Base-by-base conservation (phyloP, 768 basidiomycete species). In the Postia placenta region DNA sequence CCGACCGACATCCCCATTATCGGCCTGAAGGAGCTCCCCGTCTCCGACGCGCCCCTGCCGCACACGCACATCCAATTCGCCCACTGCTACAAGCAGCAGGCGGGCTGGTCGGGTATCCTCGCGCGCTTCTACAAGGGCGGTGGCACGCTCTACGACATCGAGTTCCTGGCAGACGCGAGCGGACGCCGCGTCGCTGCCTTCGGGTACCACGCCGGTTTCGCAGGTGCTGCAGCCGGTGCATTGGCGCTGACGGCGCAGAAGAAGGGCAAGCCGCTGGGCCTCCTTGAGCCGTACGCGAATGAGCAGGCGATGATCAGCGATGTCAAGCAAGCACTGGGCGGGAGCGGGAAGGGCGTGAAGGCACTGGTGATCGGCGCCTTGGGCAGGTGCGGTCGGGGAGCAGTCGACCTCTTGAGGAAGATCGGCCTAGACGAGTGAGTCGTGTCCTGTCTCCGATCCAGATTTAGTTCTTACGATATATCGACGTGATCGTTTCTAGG, bases 1-100 rank as follows among this genome's bases (percentile, higher is more conserved):
- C 91, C 92, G 0, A 67, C 65, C 20, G 67, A 79, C 37, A 69
- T 82, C 27, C 85, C 87, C 37, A 94, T 99, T 67, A 84, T 97
- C 59, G 96, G 96, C 4, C 76, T 99, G 66, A 99, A 99, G 73
- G 96, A 98, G 63, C 81, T 98, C n/a, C 82, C 87, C 20, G 80
- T 71, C 47, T 94, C 92, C 36, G 75, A 79, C 40, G 82, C 83
- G 27, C 87, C 95, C 19, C 72, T 99, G 15, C 82, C 80, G 6
- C 96, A 99, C 68, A 92, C 89, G 2, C 96, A 99, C 68, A 92
- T 99, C 62, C 92, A 96, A 60, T 99, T 98, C 59, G 94, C 93
- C 3, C 96, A 98, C 66, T 96, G 94, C 69, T 98, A 90, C 79
- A 99, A 99, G 70, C 71, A 80, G 37, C 96, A 99, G 65, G 91